phyloP scores from a whole-genome alignment of 73 alveolate species.

The Tetrahymena malaccensis region DNA sequence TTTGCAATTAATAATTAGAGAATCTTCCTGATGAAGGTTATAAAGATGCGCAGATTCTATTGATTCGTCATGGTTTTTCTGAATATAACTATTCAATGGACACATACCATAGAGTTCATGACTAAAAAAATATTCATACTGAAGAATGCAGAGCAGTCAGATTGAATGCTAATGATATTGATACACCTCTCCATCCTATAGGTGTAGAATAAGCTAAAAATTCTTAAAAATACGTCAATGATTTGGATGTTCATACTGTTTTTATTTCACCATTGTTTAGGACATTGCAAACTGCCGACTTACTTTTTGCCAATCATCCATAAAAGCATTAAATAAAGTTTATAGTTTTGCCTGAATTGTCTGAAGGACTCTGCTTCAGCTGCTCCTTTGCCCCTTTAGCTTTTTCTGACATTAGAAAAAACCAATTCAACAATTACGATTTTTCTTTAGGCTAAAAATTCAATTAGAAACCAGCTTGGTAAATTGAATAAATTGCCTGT shows the following conservation, averaged over 20 bases:
- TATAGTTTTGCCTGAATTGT: background rate
- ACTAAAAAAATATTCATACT: background rate
- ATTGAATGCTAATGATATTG: background rate
- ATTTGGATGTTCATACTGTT: background rate
- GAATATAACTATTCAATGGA: background rate
- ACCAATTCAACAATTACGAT: background rate
- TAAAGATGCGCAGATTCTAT: background rate
- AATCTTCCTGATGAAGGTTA: background rate
- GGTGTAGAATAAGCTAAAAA: background rate
- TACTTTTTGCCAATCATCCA: background rate
- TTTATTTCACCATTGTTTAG: background rate
- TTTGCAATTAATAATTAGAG: background rate
- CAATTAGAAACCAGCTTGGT: background rate
- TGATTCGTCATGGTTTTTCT: background rate
- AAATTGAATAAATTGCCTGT: background rate
- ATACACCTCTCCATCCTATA: background rate
- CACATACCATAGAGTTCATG: background rate
- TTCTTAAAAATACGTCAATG: background rate
- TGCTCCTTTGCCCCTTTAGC: background rate
- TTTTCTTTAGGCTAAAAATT: background rate
- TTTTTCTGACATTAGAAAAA: background rate
- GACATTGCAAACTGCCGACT: background rate
- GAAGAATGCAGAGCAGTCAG: background rate
- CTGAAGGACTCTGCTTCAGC: background rate
- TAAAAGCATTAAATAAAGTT: background rate